These are phyloP conservation scores for Fusarium virguliforme DNA, from an alignment of 2,329 filamentous ascomycete species.

Conservation along the genomic window DNA sequence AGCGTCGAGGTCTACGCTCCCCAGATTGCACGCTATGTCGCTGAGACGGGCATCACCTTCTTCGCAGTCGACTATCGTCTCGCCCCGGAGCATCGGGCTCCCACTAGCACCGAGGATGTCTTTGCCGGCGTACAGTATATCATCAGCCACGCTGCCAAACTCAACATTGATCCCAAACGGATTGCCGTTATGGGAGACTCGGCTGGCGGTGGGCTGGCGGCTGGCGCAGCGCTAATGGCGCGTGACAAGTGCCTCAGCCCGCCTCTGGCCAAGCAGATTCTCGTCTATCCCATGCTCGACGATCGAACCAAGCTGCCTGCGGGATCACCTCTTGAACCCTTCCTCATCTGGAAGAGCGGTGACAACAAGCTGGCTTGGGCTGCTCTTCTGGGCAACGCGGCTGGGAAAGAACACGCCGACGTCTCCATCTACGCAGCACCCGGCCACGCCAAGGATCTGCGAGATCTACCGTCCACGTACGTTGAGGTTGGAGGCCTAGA, in stretches of 20 bases:
- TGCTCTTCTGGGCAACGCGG: not conserved
- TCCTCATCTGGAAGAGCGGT: not conserved
- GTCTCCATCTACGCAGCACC: constrained; percentile 5
- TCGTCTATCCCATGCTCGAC: constrained; percentile 57
- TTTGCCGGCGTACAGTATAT: constrained; percentile 54
- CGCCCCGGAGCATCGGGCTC: constrained; percentile 60
- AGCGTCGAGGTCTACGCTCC: constrained; percentile 48
- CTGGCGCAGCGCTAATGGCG: constrained; percentile 59
- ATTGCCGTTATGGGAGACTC: constrained; percentile 47
- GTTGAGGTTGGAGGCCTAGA: constrained; percentile 6
- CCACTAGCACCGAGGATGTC: constrained; percentile 57
- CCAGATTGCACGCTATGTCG: constrained; percentile 48
- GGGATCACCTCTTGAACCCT: constrained; percentile 1
- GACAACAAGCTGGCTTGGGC: constrained; percentile 7
- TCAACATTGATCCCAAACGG: constrained; percentile 42
- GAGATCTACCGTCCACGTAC: constrained; percentile 6
- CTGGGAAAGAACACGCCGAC: constrained; percentile 2
- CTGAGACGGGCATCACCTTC: constrained; percentile 53
- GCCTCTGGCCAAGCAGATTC: constrained; percentile 53
- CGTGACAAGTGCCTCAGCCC: constrained; percentile 49
- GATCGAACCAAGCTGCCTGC: constrained; percentile 46
- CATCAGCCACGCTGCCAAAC: constrained; percentile 36
- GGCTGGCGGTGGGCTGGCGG: constrained; percentile 45
- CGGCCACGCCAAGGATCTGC: constrained; percentile 3
- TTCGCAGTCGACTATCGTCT: constrained; percentile 61